Base-by-base conservation (phyloP, 495 filamentous ascomycete species). In the Margaritispora aquatica region DNA sequence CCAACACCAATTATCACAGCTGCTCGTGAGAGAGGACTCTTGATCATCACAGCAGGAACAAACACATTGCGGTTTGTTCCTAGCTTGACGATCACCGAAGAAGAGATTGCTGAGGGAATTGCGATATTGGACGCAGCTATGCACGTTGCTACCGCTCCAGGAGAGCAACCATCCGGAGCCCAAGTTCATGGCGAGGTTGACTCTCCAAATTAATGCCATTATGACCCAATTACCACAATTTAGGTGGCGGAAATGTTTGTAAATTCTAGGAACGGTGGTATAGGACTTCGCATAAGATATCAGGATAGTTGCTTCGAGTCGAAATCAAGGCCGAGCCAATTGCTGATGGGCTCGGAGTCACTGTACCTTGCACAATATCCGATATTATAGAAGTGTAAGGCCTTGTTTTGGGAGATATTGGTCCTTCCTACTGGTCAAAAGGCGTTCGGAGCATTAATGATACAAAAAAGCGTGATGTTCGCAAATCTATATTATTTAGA, bases 31-130 rank as follows among this genome's bases (percentile, higher is more conserved):
- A 76, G 92, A 50, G 95, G 94, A 0, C 65, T 98, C 73, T 65
- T 98, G 68, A 77, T 97, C 19, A 97, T 98, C 65, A 96, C 90
- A 0, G 91, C 89, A 29, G 94, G 94, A 2, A 88, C 84, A 2
- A 93, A 97, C 66, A 93, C 90, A 49, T 72, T 96, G 47, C 78
- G 92, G 27, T 94, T 96, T 65, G 88, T 96, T 58, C 92, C 92
- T 60, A 85, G 88, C 51, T 71, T 96, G 68, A 83, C 85, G 2
- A 85, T 98, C 59, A 84, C 79, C 2, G 83, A 89, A 54, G 83
- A 78, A 19, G 86, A 96, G 75, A 89, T 97, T 34, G 73, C 83
- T 62, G 78, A 86, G 56, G 91, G 89, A 1, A 68, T 97, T 69
- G 67, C 66, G 44, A 90, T 96, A 31, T 66, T 98, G 63, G 88